phyloP scores from a whole-genome alignment of 257 asterid genomes.

The Fraxinus quadrangulata region DNA sequence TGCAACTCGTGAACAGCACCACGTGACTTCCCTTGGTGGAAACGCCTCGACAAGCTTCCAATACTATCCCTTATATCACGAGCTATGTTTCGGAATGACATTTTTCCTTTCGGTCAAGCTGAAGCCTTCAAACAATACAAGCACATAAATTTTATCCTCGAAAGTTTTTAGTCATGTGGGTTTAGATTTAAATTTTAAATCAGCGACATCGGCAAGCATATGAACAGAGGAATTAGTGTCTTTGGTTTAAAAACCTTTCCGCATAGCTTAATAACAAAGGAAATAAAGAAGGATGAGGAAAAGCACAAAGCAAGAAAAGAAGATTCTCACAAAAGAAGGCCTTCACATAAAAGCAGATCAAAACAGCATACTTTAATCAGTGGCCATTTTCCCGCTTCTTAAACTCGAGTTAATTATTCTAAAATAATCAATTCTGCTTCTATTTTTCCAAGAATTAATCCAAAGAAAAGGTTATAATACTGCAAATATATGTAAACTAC shows the following conservation, averaged over 20 bases:
- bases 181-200: conserved; percentile 28
- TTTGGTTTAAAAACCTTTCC: conserved; percentile 33
- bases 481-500: background rate
- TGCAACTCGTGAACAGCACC: conserved; percentile 79
- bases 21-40: conserved; percentile 62
- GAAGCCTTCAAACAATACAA: conserved; percentile 28
- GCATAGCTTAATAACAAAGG: conserved; percentile 62
- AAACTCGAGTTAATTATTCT: conserved; percentile 17
- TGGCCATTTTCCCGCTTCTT: conserved; percentile 37
- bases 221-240: conserved; percentile 26
- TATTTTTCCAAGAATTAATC: conserved; percentile 8
- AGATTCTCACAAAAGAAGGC: conserved; percentile 71
- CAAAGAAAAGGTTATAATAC: background rate
- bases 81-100: conserved; percentile 84
- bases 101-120: background rate
- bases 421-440: conserved; percentile 19
- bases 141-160: conserved; percentile 15
- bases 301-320: conserved; percentile 82
- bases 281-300: conserved; percentile 45
- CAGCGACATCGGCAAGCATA: conserved; percentile 19
- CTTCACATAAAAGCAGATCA: conserved; percentile 55
- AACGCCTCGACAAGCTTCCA: conserved; percentile 75
- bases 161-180: background rate
- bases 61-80: conserved; percentile 83
- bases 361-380: conserved; percentile 37